phyloP scores from a whole-genome alignment of 2,329 filamentous ascomycete genomes.

The Podosphaera fusca region DNA sequence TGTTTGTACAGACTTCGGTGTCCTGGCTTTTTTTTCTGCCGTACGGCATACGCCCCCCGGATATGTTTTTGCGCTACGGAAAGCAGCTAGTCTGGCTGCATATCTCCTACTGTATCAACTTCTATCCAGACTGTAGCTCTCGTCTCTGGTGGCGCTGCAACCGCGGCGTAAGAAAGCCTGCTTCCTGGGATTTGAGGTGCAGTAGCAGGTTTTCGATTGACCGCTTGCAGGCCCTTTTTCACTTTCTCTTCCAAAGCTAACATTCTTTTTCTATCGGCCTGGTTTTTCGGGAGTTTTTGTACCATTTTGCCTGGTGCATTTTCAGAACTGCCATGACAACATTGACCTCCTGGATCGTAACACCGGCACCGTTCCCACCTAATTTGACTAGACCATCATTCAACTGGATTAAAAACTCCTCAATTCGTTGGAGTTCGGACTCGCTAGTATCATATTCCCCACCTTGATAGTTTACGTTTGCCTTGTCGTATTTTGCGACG shows the following conservation, averaged over 20 bases:
- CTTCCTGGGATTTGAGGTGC: not conserved
- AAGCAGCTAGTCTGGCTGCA: not conserved
- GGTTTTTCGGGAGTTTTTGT: not conserved
- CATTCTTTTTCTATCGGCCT: not conserved
- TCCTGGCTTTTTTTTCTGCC: not conserved
- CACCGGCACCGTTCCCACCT: not conserved
- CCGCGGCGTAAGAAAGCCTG: no score
- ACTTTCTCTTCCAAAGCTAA: not conserved
- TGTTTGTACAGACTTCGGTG: not conserved
- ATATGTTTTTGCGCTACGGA: not conserved
- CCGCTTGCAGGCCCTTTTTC: not conserved
- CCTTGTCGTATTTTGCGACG: not conserved
- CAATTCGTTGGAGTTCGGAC: not conserved
- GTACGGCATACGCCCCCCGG: not conserved
- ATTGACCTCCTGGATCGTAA: not conserved
- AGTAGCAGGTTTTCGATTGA: not conserved
- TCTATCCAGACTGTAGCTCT: not conserved
- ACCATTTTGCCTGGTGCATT: not conserved
- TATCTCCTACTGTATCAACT: not conserved
- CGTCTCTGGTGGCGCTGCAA: not conserved
- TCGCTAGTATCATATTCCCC: not conserved
- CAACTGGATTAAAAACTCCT: not conserved
- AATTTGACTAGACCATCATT: not conserved
- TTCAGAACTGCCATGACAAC: not conserved
- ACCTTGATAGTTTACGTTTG: not conserved